These are phyloP conservation scores for Picochlorum sp. DNA, from an alignment of 139 green algal species.

Conservation along the genomic window DNA sequence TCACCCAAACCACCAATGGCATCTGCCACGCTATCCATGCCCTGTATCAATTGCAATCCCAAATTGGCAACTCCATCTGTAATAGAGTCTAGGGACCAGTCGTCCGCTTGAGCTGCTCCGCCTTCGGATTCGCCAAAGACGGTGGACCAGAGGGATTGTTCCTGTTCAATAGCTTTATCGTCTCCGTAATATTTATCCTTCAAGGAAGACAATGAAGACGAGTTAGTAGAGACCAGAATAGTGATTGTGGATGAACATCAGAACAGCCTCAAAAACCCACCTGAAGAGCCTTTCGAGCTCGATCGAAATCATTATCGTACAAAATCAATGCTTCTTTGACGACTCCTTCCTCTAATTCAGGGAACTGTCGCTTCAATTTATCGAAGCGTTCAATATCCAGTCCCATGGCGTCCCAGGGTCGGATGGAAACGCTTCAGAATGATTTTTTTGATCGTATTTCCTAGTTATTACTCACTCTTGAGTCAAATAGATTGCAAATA, in stretches of 20 bases:
- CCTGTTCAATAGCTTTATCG: slow-evolving; percentile 1
- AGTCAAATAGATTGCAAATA: too few species aligned
- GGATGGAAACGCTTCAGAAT: too few species aligned
- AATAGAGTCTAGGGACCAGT: slow-evolving; percentile 8
- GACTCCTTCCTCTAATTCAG: slow-evolving; percentile 5
- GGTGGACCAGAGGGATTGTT: not conserved
- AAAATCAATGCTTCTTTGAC: not conserved
- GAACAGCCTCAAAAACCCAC: not conserved
- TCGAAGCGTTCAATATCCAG: not conserved
- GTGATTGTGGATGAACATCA: not conserved
- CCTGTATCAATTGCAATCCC: not conserved
- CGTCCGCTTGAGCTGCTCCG: not conserved
- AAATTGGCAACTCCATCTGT: slow-evolving; percentile 5
- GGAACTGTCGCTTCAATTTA: slow-evolving; percentile 8
- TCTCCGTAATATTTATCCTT: slow-evolving; percentile 5
- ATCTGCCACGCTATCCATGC: slow-evolving; percentile 10
- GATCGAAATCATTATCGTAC: slow-evolving; percentile 6
- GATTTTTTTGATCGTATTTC: too few species aligned
- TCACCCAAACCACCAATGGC: slow-evolving; percentile 8
- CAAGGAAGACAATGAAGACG: not conserved
- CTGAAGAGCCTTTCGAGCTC: not conserved
- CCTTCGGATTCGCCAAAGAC: not conserved
- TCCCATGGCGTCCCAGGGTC: not conserved
- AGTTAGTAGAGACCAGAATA: not conserved
- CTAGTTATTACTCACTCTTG: too few species aligned